Percentiles rank a stretch among this genome's conserved stretches.
Evolutionary conservation across 345 rosid species (phyloP).

Genomic region (Aegle marmelos): DNA sequence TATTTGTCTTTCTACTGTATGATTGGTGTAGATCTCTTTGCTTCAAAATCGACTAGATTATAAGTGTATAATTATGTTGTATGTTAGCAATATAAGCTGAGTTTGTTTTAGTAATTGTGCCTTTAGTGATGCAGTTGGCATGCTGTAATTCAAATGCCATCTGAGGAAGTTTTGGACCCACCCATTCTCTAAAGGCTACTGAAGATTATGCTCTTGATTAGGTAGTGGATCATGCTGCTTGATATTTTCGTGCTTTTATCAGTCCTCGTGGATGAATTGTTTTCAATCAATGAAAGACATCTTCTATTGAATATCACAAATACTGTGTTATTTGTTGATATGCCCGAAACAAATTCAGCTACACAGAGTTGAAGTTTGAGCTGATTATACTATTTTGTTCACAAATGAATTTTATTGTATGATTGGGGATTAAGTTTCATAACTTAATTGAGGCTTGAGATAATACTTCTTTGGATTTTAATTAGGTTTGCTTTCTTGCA

Average conservation of each 20-base stretch:
- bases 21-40: no score
- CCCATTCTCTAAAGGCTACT: conserved; percentile 64
- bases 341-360: neutral
- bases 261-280: neutral
- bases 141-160: conserved; percentile 61
- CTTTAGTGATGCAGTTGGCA: conserved; percentile 67
- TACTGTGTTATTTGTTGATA: neutral
- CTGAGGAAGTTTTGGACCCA: conserved; percentile 55
- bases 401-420: no score
- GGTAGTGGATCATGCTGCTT: conserved; percentile 35
- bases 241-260: neutral
- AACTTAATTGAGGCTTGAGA: no score
- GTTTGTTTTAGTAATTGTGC: neutral
- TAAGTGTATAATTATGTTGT: neutral
- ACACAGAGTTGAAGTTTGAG: neutral
- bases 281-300: neutral
- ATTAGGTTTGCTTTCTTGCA: no score
- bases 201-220: conserved; percentile 61
- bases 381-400: no score
- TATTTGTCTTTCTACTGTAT: no score
- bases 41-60: neutral
- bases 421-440: no score
- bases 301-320: neutral
- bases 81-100: neutral
- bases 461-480: no score